A percentile compares a stretch with the other conserved stretches of the same genome.
phyloP scores from a whole-genome alignment of 2,329 filamentous ascomycete genomes.

The Clonostachys chloroleuca region DNA sequence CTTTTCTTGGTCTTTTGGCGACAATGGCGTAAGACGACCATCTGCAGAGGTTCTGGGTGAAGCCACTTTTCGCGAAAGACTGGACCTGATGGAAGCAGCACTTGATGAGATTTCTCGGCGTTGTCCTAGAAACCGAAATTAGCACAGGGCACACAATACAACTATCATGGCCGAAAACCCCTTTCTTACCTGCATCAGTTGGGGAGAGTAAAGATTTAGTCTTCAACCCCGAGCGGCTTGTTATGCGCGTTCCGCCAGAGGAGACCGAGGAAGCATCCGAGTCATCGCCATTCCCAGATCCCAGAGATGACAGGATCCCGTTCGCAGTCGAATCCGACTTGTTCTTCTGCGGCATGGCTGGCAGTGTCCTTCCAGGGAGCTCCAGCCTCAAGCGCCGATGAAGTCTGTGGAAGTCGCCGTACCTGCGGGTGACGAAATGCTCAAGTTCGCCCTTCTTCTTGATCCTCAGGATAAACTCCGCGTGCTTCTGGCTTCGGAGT shows the following conservation, averaged over 20 bases:
- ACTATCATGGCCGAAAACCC: no score
- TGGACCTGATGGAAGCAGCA: conserved; percentile 22
- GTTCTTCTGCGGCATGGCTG: conserved; percentile 87
- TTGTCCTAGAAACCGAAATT: conserved; percentile 8
- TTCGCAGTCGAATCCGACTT: conserved; percentile 69
- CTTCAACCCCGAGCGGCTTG: conserved; percentile 15
- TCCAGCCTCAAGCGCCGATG: conserved; percentile 78
- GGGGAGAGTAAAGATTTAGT: conserved; percentile 13
- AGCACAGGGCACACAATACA: no score
- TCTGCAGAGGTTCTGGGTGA: conserved; percentile 25
- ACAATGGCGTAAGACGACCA: conserved; percentile 6
- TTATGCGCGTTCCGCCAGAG: conserved; percentile 67
- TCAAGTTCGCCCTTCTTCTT: conserved; percentile 73
- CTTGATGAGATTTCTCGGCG: conserved; percentile 13
- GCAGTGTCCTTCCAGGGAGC: conserved; percentile 84
- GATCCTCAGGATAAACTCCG: conserved; percentile 86
- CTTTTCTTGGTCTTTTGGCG: not conserved
- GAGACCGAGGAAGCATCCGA: conserved; percentile 79
- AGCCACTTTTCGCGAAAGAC: conserved; percentile 14
- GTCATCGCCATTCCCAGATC: conserved; percentile 54
- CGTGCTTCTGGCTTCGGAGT: conserved; percentile 85
- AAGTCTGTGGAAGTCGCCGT: conserved; percentile 80
- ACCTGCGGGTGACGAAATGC: conserved; percentile 77
- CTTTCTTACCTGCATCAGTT: no score
- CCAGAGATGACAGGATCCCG: conserved; percentile 45